Evolutionary conservation across 129 eudicot genomes (phyloP), one percentile per base, ranked within the genome.

Genomic region (Erigeron canadensis): DNA sequence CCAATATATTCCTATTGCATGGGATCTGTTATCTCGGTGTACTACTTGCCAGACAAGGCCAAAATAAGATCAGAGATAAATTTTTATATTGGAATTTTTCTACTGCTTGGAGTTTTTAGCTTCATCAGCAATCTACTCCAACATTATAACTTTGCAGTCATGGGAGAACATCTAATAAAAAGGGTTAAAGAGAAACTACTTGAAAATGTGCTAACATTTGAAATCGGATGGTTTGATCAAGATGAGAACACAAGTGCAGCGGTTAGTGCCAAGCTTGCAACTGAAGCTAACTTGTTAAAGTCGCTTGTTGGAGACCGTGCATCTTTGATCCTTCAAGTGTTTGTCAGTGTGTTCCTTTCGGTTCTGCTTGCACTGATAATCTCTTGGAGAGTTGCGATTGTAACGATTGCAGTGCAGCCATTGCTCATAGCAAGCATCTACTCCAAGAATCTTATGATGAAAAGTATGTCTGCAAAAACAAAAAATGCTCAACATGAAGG

Each of bases 201-300:
- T 93, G 75, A 74, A 96, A 5, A 93, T 87, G 84, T 93, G 47
- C 87, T 93, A 37, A 93, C 95, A 15, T 93, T 89, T 42, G 98
- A 93, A 72, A 82, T 93, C n/a, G 98, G 95, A 72, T 94, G 96
- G 98, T 94, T 84, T 51, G 96, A 94, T 73, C 80, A 82, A 37
- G 93, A 87, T 42, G 89, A 84, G 45, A 94, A 94, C 86, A 65
- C 95, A 38, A 94, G 89, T 1, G 97, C 96, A 40, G 86, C 96
- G 38, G 60, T 94, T 5, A 89, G 98, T 76, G 81, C 96, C 10
- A 69, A 96, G 59, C 92, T 94, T 8, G 79, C 96, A 61, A 94
- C 83, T 58, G 97, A 94, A 70, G 92, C 98, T 74, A 89, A 81
- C 71, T 87, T 86, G 92, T 96, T 94, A 86, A 72, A 84, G 21